phyloP scores from a whole-genome alignment of 2,329 filamentous ascomycete species.

The Alternaria postmessia region DNA sequence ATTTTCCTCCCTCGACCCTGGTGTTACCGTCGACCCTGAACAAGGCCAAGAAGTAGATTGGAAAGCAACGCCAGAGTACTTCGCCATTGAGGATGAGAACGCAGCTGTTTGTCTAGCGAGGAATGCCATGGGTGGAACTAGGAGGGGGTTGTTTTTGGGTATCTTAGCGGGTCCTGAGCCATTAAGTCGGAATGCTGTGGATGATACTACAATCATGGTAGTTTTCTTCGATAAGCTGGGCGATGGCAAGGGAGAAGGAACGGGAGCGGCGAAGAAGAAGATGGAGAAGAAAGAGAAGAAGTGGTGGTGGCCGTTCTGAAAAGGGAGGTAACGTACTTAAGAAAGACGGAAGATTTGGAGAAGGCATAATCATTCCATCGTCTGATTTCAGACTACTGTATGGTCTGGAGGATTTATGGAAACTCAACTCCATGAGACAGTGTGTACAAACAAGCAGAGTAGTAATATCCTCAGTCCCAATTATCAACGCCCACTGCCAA shows the following conservation, averaged over 20 bases:
- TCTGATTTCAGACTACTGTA: neutral
- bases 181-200: slow-evolving; percentile 53
- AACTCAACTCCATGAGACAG: neutral
- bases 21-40: slow-evolving; percentile 45
- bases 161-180: slow-evolving; percentile 46
- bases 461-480: neutral
- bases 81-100: slow-evolving; percentile 62
- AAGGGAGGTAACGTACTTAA: neutral
- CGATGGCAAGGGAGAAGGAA: neutral
- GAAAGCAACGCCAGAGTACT: slow-evolving; percentile 54
- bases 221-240: slow-evolving; percentile 59
- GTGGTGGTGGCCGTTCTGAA: neutral
- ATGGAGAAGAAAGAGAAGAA: slow-evolving; percentile 18
- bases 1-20: slow-evolving; percentile 34
- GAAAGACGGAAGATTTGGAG: neutral
- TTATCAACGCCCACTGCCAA: neutral
- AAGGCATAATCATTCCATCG: neutral
- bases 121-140: slow-evolving; percentile 62
- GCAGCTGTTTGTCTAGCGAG: slow-evolving; percentile 61
- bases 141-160: slow-evolving; percentile 51
- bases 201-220: slow-evolving; percentile 63
- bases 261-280: slow-evolving; percentile 14
- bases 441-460: neutral
- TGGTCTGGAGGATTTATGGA: neutral
- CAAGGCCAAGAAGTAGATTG: slow-evolving; percentile 50